Evolutionary conservation across 2,329 filamentous ascomycete species (phyloP).

Genomic region (Talaromyces verruculosus): DNA sequence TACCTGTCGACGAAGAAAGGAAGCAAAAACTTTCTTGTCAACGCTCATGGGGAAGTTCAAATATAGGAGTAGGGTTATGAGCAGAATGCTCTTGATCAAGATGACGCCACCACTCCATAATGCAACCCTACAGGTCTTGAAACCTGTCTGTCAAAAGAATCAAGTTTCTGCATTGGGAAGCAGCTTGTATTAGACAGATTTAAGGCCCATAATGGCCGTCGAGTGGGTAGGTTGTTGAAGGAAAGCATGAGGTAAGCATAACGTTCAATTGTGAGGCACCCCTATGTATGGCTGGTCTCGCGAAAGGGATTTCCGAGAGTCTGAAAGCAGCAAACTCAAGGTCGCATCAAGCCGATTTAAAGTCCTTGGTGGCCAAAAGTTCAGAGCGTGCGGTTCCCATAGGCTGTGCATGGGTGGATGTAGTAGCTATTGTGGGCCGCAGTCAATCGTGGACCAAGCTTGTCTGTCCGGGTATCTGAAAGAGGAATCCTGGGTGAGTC

Average conservation of each 20-base stretch:
- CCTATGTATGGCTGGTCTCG: background rate
- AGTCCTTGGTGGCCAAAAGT: background rate
- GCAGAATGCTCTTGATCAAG: background rate
- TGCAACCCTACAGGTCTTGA: background rate
- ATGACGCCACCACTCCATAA: slow-evolving; percentile 12
- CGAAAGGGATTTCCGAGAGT: background rate
- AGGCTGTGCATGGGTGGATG: slow-evolving; percentile 2
- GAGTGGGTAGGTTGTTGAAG: background rate
- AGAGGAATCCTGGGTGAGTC: background rate
- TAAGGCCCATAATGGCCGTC: background rate
- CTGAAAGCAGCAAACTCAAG: slow-evolving; percentile 6
- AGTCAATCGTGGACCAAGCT: background rate
- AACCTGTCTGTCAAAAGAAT: background rate
- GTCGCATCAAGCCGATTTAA: background rate
- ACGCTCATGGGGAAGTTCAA: background rate
- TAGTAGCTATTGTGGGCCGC: background rate
- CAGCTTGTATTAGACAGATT: background rate
- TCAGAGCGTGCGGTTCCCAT: slow-evolving; percentile 11
- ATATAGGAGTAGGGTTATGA: background rate
- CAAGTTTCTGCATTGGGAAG: slow-evolving; percentile 1
- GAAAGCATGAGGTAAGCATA: slow-evolving; percentile 1
- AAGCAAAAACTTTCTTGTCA: background rate
- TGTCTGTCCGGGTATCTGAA: background rate
- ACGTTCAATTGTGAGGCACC: too few species aligned
- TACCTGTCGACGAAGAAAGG: background rate